Conservation (phyloP, 2,329 filamentous ascomycete genomes). For the Colletotrichum neosansevieriae region DNA sequence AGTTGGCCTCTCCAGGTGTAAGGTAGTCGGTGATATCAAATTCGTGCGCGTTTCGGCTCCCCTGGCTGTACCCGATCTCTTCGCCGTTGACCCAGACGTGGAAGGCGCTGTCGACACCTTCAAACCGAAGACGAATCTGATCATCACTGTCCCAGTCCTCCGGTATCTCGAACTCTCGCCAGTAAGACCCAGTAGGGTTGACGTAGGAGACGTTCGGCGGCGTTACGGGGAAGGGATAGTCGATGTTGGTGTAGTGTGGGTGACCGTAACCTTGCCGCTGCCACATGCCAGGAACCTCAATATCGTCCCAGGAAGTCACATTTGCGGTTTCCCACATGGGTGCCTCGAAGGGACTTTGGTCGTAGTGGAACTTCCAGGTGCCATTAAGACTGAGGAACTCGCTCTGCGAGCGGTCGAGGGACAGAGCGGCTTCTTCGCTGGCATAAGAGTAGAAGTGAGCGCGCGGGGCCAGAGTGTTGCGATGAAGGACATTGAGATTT, state of each 20-base stretch:
- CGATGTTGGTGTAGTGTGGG: slow-evolving; percentile 77
- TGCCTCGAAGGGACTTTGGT: slow-evolving; percentile 48
- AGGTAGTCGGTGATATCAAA: slow-evolving; percentile 75
- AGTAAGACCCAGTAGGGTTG: slow-evolving; percentile 73
- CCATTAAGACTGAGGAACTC: slow-evolving; percentile 57
- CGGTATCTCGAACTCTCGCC: slow-evolving; percentile 66
- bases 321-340: slow-evolving; percentile 41
- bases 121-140: slow-evolving; percentile 76
- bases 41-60: slow-evolving; percentile 78
- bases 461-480: slow-evolving; percentile 66
- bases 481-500: slow-evolving; percentile 68
- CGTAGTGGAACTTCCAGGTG: slow-evolving; percentile 54
- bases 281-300: slow-evolving; percentile 75
- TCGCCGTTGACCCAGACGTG: slow-evolving; percentile 77
- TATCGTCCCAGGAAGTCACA: slow-evolving; percentile 57
- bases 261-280: slow-evolving; percentile 74
- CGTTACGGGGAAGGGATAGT: slow-evolving; percentile 75
- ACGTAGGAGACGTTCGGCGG: slow-evolving; percentile 74
- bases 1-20: slow-evolving; percentile 59
- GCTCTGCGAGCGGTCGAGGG: slow-evolving; percentile 51
- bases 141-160: slow-evolving; percentile 56
- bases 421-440: slow-evolving; percentile 60
- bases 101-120: slow-evolving; percentile 80
- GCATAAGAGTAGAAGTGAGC: slow-evolving; percentile 67
- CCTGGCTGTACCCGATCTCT: slow-evolving; percentile 78